Percentiles rank a stretch among this genome's conserved stretches.
Evolutionary conservation across 2,329 filamentous ascomycete genomes (phyloP).

Genomic region (Amylocarpus encephaloides): DNA sequence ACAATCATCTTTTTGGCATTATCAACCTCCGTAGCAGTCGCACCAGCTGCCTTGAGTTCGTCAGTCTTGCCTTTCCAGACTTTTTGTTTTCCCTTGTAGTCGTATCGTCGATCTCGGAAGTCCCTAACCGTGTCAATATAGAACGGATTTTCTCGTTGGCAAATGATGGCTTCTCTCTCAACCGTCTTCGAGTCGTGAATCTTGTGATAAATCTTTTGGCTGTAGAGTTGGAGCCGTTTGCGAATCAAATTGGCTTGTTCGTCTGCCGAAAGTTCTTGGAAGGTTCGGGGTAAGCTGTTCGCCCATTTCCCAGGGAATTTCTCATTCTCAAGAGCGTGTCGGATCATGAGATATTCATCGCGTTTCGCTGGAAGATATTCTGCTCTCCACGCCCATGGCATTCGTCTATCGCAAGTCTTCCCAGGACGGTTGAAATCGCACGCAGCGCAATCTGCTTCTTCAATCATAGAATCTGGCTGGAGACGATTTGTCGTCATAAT

Average conservation of each 20-base stretch:
- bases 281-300: constrained; percentile 63
- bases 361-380: constrained; percentile 94
- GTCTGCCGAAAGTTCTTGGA: constrained; percentile 72
- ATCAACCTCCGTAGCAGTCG: constrained; percentile 69
- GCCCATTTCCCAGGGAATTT: constrained; percentile 76
- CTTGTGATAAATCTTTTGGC: constrained; percentile 99
- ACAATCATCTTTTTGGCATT: constrained; percentile 98
- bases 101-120: constrained; percentile 94
- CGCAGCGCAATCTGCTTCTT: constrained; percentile 90
- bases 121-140: constrained; percentile 95
- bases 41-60: constrained; percentile 74
- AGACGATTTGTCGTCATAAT: constrained; percentile 99
- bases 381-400: constrained; percentile 98
- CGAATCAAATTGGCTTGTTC: constrained; percentile 77
- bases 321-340: constrained; percentile 84
- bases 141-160: constrained; percentile 95
- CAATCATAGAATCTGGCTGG: constrained; percentile 98
- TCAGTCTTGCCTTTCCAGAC: constrained; percentile 98
- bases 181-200: constrained; percentile 93
- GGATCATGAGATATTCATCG: constrained; percentile 99
- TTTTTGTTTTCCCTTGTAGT: constrained; percentile 97
- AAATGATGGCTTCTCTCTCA: constrained; percentile 93
- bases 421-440: constrained; percentile 98
- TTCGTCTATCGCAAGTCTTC: constrained; percentile 88
- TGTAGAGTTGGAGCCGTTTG: constrained; percentile 86